These are phyloP conservation scores for Lentinula guzmanii DNA, from an alignment of 768 basidiomycete species.

Conservation along the genomic window DNA sequence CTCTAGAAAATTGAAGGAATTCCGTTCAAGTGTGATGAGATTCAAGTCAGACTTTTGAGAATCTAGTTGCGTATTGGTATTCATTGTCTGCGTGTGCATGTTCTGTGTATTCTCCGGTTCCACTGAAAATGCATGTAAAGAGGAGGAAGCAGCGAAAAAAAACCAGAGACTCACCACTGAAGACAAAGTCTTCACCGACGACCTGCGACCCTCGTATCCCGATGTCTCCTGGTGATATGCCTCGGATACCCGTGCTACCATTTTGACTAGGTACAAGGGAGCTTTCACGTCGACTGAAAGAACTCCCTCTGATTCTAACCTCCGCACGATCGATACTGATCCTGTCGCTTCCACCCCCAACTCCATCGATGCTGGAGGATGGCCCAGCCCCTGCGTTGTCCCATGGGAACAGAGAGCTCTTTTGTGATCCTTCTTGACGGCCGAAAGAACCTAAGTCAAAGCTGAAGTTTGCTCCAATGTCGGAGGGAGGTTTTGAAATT, in stretches of 20 bases:
- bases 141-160: background rate
- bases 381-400: slow-evolving; percentile 63
- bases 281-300: slow-evolving; percentile 49
- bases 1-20: slow-evolving; percentile 80
- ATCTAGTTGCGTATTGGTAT: slow-evolving; percentile 21
- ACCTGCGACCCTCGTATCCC: slow-evolving; percentile 35
- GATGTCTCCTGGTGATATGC: slow-evolving; percentile 46
- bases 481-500: slow-evolving; percentile 51
- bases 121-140: background rate
- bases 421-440: slow-evolving; percentile 48
- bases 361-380: slow-evolving; percentile 48
- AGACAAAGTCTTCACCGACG: slow-evolving; percentile 57
- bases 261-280: slow-evolving; percentile 45
- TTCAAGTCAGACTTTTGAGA: slow-evolving; percentile 53
- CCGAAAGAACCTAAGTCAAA: slow-evolving; percentile 31
- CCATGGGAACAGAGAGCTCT: slow-evolving; percentile 76
- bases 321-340: slow-evolving; percentile 49
- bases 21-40: slow-evolving; percentile 59
- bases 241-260: slow-evolving; percentile 35
- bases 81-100: slow-evolving; percentile 1
- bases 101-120: slow-evolving; percentile 13
- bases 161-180: slow-evolving; percentile 31
- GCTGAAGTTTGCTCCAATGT: slow-evolving; percentile 43
- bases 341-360: slow-evolving; percentile 36
- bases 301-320: slow-evolving; percentile 47